Base-by-base conservation (phyloP, 768 basidiomycete genomes). In the Naganishia randhawae region DNA sequence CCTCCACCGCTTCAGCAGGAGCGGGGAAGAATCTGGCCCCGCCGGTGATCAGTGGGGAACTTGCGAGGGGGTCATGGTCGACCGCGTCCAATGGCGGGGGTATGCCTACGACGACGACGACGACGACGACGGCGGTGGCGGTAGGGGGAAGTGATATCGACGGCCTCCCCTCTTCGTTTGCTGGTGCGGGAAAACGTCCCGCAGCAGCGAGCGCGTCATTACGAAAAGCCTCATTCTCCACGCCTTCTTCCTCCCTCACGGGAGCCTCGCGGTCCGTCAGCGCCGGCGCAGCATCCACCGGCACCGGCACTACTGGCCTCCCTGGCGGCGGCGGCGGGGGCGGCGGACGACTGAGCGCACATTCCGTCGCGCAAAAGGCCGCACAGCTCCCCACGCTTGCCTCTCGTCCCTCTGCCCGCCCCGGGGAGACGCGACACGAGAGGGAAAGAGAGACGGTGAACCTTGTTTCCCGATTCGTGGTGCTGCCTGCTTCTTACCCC, bases 401-500 rank as follows among this genome's bases (percentile, higher is more conserved):
- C n/a, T 53, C 53, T 11, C 54, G 45, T 2, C 16, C 66, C 8
- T 29, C 66, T 2, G 39, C 55, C 1, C 57, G 31, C 16, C 51
- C n/a, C n/a, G n/a, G n/a, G n/a, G 25, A 52, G 27, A 29, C 22
- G 8, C 29, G 13, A 10, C 57, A 41, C n/a, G 35, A 61, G 22
- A 53, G 42, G 35, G 42, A 42, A 45, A 37, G 53, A 16, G 66
- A 67, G 27, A 62, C 61, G 32, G 67, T 68, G 7, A 57, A 57
- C 16, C 66, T 68, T 25, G 55, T 68, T 35, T 68, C 67, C n/a
- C 48, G 57, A 37, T 68, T 63, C 57, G 19, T 68, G 9, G 39
- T 50, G 17, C n/a, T n/a, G n/a, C n/a, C n/a, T n/a, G n/a, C n/a
- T n/a, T n/a, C n/a, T n/a, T n/a, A n/a, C n/a, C n/a, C n/a, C n/a